Base-by-base conservation (phyloP, 78 protist genomes). In the Chrysochromulina tobinii region DNA sequence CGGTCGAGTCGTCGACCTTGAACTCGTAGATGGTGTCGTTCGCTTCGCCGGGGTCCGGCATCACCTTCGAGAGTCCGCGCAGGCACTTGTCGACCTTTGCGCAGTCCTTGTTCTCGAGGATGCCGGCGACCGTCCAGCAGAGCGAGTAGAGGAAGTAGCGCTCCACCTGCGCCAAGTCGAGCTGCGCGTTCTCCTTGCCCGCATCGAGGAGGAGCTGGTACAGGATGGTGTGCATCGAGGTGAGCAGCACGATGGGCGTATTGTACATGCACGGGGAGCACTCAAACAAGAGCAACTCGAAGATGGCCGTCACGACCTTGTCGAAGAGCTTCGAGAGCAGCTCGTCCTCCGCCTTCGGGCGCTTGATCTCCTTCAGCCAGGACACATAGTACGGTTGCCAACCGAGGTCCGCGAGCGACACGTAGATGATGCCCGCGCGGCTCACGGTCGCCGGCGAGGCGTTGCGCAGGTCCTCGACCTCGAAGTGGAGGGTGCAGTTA, bases 401-500 rank as follows among this genome's bases (percentile, higher is more conserved):
- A 17, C 90, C 94, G 0, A 96, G 93, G 5, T 48, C 93, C 6
- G 89, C 0, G 12, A 20, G 58, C 9, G 95, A 90, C 67, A 97
- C 64, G 95, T 89, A 97, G 73, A 97, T 89, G 89, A 96, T 95
- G 18, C 98, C 98, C 50, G 92, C 90, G 51, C 99, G 96, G 15
- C 98, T 96, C 58, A 97, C 98, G 9, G 99, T 97, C 25, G 99
- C 99, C 0, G 99, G 99, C 57, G 99, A 96, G 1, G 99, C 99
- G 81, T 96, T 96, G 81, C 81, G 95, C 54, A 97, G 93, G 89
- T 94, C 88, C 59, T 92, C 95, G 23, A 94, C 94, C 92, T 97
- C 99, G 90, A 97, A 96, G 79, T 94, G 54, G 59, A 94, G 85
- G 91, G 93, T 92, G 91, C 93, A 17, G 55, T 85, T 18, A 0